These are phyloP conservation scores for Primulina tabacum DNA, from an alignment of 257 asterid genomes.

Conservation along the genomic window DNA sequence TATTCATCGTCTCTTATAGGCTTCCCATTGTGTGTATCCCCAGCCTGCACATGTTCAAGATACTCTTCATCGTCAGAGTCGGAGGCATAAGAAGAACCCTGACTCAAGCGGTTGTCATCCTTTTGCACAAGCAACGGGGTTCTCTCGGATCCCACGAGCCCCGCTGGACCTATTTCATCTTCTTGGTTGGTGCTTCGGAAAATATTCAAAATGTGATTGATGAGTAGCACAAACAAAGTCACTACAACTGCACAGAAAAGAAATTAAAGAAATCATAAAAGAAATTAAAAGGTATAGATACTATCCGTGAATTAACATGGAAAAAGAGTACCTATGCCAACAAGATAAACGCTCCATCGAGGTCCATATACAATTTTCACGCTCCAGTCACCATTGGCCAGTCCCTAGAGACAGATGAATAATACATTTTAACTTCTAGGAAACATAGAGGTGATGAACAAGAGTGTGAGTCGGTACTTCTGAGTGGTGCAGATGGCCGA, in stretches of 20 bases:
- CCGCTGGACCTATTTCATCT: conserved; percentile 30
- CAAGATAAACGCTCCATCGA: conserved; percentile 61
- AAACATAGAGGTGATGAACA: not conserved
- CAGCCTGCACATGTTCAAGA: conserved; percentile 33
- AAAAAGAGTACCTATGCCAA: conserved; percentile 53
- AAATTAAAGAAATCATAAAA: conserved; percentile 15
- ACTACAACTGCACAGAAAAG: conserved; percentile 49
- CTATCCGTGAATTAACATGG: conserved; percentile 2
- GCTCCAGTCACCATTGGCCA: conserved; percentile 34
- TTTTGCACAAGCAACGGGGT: conserved; percentile 55
- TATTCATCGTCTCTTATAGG: conserved; percentile 41
- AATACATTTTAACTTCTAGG: not conserved
- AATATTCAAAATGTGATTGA: conserved; percentile 34
- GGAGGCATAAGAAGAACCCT: conserved; percentile 56
- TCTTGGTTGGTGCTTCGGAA: conserved; percentile 29
- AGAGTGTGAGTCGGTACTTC: not conserved
- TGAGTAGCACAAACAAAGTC: conserved; percentile 38
- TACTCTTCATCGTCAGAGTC: conserved; percentile 44
- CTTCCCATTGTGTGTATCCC: conserved; percentile 31
- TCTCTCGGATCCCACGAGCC: conserved; percentile 38
- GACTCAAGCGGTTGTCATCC: conserved; percentile 45
- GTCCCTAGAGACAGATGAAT: conserved; percentile 41
- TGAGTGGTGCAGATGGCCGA: not conserved
- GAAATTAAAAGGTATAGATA: not conserved
- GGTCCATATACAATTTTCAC: conserved; percentile 67